A percentile compares a stretch with the other conserved stretches of the same genome.
Evolutionary conservation across 768 basidiomycete species (phyloP).

Genomic region (Mycena galericulata): DNA sequence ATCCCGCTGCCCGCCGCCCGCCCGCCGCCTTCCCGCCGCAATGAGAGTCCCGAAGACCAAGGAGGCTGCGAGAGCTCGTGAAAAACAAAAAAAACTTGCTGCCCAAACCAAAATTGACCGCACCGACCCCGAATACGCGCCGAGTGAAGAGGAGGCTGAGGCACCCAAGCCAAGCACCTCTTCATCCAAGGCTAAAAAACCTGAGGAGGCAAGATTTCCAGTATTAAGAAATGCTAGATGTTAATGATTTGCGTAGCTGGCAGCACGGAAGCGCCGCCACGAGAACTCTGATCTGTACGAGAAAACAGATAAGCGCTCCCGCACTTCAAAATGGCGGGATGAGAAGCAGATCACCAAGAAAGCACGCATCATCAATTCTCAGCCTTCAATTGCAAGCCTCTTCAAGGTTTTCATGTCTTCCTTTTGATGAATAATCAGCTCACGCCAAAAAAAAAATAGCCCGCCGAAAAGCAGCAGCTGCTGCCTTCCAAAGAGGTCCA

Average conservation of each 20-base stretch:
- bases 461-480: neutral
- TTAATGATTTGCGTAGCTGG: slow-evolving; percentile 12
- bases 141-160: slow-evolving; percentile 2
- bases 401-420: slow-evolving; percentile 14
- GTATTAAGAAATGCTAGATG: neutral
- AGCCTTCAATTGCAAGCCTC: slow-evolving; percentile 13
- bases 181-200: neutral
- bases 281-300: slow-evolving; percentile 19
- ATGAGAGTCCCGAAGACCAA: slow-evolving; percentile 16
- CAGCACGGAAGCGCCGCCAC: slow-evolving; percentile 5
- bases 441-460: slow-evolving; percentile 1
- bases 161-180: slow-evolving; percentile 2
- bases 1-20: neutral
- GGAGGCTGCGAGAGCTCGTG: slow-evolving; percentile 14
- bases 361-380: slow-evolving; percentile 3
- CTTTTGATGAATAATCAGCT: slow-evolving; percentile 8
- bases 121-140: slow-evolving; percentile 13
- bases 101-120: slow-evolving; percentile 1
- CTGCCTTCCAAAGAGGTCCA: neutral
- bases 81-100: slow-evolving; percentile 17
- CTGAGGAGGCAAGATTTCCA: slow-evolving; percentile 11
- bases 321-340: slow-evolving; percentile 20
- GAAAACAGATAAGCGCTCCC: slow-evolving; percentile 11
- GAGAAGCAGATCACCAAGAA: slow-evolving; percentile 16
- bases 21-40: slow-evolving; percentile 1